These are phyloP conservation scores for Trichoderma virens DNA, from an alignment of 495 filamentous ascomycete species.

Conservation along the genomic window DNA sequence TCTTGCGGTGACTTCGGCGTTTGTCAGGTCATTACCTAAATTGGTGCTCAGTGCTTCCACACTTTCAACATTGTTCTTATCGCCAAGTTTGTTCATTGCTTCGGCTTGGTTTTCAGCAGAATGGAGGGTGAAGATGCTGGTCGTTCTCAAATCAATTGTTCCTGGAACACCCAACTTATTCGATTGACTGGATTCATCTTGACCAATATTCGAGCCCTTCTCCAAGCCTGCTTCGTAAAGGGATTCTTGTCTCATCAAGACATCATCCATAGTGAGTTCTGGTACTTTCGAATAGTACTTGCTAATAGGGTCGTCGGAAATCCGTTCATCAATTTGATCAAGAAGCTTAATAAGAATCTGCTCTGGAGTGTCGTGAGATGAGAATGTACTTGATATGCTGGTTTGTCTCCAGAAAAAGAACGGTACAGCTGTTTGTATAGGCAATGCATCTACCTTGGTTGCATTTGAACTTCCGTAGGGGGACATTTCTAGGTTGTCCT, in stretches of 20 bases:
- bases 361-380: neutral
- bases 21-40: neutral
- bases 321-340: neutral
- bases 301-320: neutral
- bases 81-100: neutral
- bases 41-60: neutral
- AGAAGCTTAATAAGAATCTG: neutral
- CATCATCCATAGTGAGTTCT: neutral
- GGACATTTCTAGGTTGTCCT: neutral
- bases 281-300: neutral
- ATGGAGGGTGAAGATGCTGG: neutral
- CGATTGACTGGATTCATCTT: neutral
- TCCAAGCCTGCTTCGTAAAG: neutral
- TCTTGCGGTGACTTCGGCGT: neutral
- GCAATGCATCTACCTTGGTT: neutral
- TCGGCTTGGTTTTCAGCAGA: neutral
- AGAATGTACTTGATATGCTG: neutral
- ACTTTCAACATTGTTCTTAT: neutral
- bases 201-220: neutral
- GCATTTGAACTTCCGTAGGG: neutral
- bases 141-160: neutral
- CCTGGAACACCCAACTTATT: neutral
- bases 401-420: neutral
- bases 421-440: neutral
- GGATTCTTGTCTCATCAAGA: neutral